Evolutionary conservation across 306 rosid genomes (phyloP), one percentile per base, ranked within the genome.

Genomic region (Rosa multiflora): DNA sequence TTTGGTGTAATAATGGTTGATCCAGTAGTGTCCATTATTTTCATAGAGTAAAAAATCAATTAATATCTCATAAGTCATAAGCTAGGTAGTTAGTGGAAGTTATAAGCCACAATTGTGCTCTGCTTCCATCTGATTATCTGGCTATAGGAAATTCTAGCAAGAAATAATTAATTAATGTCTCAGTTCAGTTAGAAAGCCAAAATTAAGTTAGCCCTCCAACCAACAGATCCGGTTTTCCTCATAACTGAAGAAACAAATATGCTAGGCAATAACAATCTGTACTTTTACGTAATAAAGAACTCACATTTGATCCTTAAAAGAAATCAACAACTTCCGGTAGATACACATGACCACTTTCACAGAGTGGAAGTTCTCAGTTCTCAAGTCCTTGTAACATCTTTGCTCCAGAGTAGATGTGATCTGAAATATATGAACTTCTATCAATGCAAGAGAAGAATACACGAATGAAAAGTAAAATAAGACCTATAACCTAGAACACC

Each of bases 231-330:
- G 58, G 52, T 17, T 47, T 72, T 59, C 72, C 72, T 40, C 21
- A 29, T 56, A 52, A 58, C 14, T n/a, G 23, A 42, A 1, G 44
- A 47, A n/a, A 73, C 13, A 49, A 72, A 9, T 44, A 72, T 79
- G 69, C 53, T 61, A 47, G 4, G 64, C 4, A 62, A 13, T 9
- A 61, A 67, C 10, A 48, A 68, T 5, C 26, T 43, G 10, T 59
- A 82, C 79, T 32, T 56, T 56, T n/a, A 82, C 58, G 70, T 79
- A 67, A 67, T 70, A 80, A 74, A 66, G 26, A 78, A 85, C 97
- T 93, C 85, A 93, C 98, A 93, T 93, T 79, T 93, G 94, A n/a
- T 93, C 94, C 82, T 77, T 89, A 83, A 97, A 93, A 55, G 91
- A 85, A 73, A 89, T 69, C 87, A 93, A 78, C 82, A 93, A 86